These are phyloP conservation scores for Exophiala dermatitidis DNA, from an alignment of 2,329 filamentous ascomycete species.

Conservation along the genomic window DNA sequence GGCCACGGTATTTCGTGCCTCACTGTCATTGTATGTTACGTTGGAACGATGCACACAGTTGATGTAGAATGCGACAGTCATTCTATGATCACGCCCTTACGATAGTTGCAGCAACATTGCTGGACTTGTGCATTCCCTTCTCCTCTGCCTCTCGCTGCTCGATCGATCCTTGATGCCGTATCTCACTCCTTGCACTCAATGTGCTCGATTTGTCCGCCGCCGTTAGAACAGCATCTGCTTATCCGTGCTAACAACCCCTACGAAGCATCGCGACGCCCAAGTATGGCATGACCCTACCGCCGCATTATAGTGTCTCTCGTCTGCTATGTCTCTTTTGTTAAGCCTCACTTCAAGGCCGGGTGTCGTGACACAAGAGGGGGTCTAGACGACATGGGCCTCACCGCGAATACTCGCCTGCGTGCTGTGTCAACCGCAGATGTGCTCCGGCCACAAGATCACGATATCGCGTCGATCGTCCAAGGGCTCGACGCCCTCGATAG, in stretches of 20 bases:
- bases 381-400: constrained; percentile 18
- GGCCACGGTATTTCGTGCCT: too few relatives aligned
- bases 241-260: constrained; percentile 7
- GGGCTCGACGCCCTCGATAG: constrained; percentile 31
- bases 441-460: constrained; percentile 22
- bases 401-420: constrained; percentile 18
- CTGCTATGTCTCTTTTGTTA: constrained; percentile 13
- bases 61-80: too few relatives aligned
- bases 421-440: constrained; percentile 26
- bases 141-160: too few relatives aligned
- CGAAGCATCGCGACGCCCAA: not conserved
- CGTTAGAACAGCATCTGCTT: not conserved
- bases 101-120: too few relatives aligned
- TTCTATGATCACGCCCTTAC: too few relatives aligned
- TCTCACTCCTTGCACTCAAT: not conserved
- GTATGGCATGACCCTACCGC: not conserved
- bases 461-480: constrained; percentile 23
- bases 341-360: not conserved
- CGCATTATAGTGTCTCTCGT: not conserved
- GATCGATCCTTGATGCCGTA: too few relatives aligned
- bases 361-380: constrained; percentile 19
- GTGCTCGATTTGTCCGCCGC: not conserved
- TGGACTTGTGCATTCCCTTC: too few relatives aligned
- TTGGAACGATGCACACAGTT: too few relatives aligned
- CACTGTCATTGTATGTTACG: too few relatives aligned